A percentile compares a stretch with the other conserved stretches of the same genome.
Conservation (phyloP, 1,139 yeast genomes). For the Kodamaea suecica region DNA sequence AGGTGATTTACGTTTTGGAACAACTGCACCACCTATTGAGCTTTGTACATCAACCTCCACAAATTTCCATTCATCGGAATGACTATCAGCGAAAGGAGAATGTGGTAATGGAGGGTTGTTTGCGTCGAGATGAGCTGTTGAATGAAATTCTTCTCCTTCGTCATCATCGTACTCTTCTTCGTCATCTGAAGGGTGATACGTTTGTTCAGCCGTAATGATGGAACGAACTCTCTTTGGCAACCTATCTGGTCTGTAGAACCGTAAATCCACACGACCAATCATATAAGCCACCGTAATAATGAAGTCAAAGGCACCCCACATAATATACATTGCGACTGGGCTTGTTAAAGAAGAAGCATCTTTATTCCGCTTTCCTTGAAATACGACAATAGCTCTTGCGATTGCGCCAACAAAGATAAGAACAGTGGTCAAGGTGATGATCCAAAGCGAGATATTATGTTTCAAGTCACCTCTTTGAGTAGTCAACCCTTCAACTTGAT, state of each 20-base stretch:
- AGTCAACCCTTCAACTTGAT: slow-evolving; percentile 43
- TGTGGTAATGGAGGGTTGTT: background rate
- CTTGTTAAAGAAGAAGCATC: slow-evolving; percentile 12
- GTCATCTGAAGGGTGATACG: slow-evolving; percentile 26
- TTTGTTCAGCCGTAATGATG: slow-evolving; percentile 45
- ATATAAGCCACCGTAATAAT: slow-evolving; percentile 54
- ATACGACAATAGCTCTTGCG: slow-evolving; percentile 56
- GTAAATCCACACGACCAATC: slow-evolving; percentile 63
- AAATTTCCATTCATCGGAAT: slow-evolving; percentile 14
- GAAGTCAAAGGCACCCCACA: slow-evolving; percentile 66
- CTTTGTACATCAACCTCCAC: slow-evolving; percentile 14
- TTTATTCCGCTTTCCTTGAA: slow-evolving; percentile 26
- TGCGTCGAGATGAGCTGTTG: background rate
- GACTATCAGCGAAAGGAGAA: slow-evolving; percentile 9
- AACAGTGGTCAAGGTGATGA: slow-evolving; percentile 51
- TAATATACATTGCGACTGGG: slow-evolving; percentile 61
- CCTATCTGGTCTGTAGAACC: slow-evolving; percentile 75
- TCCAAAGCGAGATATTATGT: slow-evolving; percentile 47
- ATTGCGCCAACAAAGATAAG: slow-evolving; percentile 55
- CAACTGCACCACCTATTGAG: slow-evolving; percentile 1
- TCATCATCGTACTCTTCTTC: slow-evolving; percentile 18
- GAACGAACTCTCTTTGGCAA: slow-evolving; percentile 40
- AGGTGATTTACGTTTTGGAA: slow-evolving; percentile 4
- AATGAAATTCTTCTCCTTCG: slow-evolving; percentile 5
- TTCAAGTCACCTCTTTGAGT: slow-evolving; percentile 45